Base-by-base conservation (phyloP, 169 alveolate species). In the Plasmodium blacklocki region DNA sequence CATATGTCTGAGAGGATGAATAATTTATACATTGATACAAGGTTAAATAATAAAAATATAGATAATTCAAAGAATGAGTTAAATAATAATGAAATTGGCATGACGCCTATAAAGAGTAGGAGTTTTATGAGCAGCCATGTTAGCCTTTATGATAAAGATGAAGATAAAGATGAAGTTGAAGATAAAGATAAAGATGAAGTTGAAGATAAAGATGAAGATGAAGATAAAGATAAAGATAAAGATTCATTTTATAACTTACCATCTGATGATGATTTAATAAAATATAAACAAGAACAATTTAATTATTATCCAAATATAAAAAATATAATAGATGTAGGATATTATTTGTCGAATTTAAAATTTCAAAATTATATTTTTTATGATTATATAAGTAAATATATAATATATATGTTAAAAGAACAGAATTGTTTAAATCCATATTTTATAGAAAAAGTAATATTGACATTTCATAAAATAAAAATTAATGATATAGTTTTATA, bases 401-500 rank as follows among this genome's bases (percentile, higher is more conserved):
- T 85, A 54, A 76, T 88, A 15, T 60, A 92, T 52, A 75, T 74
- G 88, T 60, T 89, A 60, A 66, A 54, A 71, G 39, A 23, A 50
- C 32, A 21, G 45, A 58, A 83, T 32, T 74, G 64, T 26, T 32
- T 62, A 74, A 88, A 86, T 14, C 96, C 96, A 1, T 32, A 66
- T 19, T 45, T 94, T 2, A 29, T 75, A 18, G 80, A 92, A 32
- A 73, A 89, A 70, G 76, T 73, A 12, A 78, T 90, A 4, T 12
- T 58, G 45, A 80, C 94, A 0, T 94, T 88, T 68, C 45, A 68
- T 72, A 86, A 45, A 32, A 66, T 91, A 56, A 94, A 94, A 74
- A 76, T 94, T n/a, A 94, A 92, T 76, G 96, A 94, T 52, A 70
- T 92, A 29, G 63, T 67, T 1, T 88, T 94, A n/a, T 90, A 92